Conservation (phyloP, 2,329 filamentous ascomycete genomes). For the Fusarium tjaetaba region DNA sequence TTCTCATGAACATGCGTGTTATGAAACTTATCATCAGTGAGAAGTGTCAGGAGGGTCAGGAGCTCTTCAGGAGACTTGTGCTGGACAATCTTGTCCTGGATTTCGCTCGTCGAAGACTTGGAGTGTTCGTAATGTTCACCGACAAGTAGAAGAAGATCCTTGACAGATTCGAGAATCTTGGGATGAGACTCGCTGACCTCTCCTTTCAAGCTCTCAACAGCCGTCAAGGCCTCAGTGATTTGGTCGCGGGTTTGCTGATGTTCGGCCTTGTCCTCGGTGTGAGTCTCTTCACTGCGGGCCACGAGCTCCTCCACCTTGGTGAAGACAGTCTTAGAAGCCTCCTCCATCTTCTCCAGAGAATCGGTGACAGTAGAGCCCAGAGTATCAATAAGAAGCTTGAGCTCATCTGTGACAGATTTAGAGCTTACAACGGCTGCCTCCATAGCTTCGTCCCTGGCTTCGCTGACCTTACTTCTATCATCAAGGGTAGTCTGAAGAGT, state of each 20-base stretch:
- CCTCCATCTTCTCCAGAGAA: conserved; percentile 85
- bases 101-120: conserved; percentile 68
- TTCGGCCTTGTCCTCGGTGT: conserved; percentile 78
- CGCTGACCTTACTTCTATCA: conserved; percentile 76
- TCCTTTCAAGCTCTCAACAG: conserved; percentile 79
- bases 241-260: conserved; percentile 86
- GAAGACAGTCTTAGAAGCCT: conserved; percentile 88
- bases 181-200: conserved; percentile 87
- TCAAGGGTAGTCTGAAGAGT: conserved; percentile 81
- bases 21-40: conserved; percentile 60
- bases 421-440: conserved; percentile 78
- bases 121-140: conserved; percentile 90
- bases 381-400: conserved; percentile 86
- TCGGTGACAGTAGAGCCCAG: conserved; percentile 84
- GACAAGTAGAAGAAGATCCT: conserved; percentile 84
- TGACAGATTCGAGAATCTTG: conserved; percentile 85
- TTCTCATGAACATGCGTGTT: conserved; percentile 48
- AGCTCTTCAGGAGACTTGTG: conserved; percentile 68
- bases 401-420: conserved; percentile 84
- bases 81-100: conserved; percentile 70
- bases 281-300: conserved; percentile 77
- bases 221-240: conserved; percentile 76
- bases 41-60: conserved; percentile 58
- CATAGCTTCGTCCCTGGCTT: conserved; percentile 77
- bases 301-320: conserved; percentile 83